Percentiles rank a stretch among this genome's conserved stretches.
phyloP scores from a whole-genome alignment of 2,329 filamentous ascomycete species.

The Ascochyta fabae region DNA sequence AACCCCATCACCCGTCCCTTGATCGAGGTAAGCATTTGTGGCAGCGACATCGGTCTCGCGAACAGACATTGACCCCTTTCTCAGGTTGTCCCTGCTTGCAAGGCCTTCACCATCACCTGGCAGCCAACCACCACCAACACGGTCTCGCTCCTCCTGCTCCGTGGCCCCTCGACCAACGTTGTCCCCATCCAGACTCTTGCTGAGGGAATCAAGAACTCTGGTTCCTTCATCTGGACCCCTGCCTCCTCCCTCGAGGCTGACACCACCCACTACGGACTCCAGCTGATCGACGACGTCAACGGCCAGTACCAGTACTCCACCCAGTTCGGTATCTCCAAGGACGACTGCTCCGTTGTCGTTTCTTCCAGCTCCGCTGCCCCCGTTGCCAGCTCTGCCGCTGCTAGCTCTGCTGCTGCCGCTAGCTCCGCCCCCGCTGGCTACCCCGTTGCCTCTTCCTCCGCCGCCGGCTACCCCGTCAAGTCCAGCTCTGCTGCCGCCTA shows the following conservation, averaged over 20 bases:
- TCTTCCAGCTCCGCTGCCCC: slow-evolving; percentile 27
- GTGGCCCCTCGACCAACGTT: slow-evolving; percentile 64
- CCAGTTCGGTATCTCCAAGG: slow-evolving; percentile 66
- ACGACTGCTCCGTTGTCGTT: slow-evolving; percentile 30
- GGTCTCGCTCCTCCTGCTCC: slow-evolving; percentile 66
- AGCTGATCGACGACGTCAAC: slow-evolving; percentile 65
- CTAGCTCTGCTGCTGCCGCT: slow-evolving; percentile 24
- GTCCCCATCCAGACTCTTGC: slow-evolving; percentile 56
- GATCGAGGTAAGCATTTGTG: slow-evolving; percentile 50
- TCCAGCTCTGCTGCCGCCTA: slow-evolving; percentile 27
- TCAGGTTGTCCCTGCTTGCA: slow-evolving; percentile 61
- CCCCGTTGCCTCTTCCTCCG: slow-evolving; percentile 4
- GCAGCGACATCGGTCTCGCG: no score
- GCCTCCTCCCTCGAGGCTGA: slow-evolving; percentile 55
- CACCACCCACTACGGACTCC: slow-evolving; percentile 64
- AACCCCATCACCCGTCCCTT: slow-evolving; percentile 63
- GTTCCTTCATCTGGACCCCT: slow-evolving; percentile 63
- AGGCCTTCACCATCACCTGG: slow-evolving; percentile 66
- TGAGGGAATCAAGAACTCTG: slow-evolving; percentile 62
- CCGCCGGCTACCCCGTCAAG: slow-evolving; percentile 25
- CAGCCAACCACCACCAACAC: slow-evolving; percentile 55
- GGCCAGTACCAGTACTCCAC: slow-evolving; percentile 66
- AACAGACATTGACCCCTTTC: background rate
- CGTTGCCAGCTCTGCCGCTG: slow-evolving; percentile 26
- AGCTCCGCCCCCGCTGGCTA: background rate